phyloP scores from a whole-genome alignment of 805 yeast genomes.

The Starmerella kuoi region DNA sequence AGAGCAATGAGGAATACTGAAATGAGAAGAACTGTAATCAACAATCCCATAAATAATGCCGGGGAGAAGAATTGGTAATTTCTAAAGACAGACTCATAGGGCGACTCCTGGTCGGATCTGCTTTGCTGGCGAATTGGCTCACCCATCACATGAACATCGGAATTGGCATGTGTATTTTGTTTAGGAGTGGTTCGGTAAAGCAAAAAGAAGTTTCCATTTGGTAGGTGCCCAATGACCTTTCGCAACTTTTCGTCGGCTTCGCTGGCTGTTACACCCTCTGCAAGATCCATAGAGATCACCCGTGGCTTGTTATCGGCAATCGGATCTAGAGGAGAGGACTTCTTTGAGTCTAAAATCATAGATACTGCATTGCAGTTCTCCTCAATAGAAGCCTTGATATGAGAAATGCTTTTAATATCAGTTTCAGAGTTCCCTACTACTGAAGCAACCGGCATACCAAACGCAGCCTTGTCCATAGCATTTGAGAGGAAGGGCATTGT shows the following conservation, averaged over 20 bases:
- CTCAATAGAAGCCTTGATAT: constrained; percentile 22
- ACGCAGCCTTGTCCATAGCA: constrained; percentile 21
- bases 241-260: constrained; percentile 23
- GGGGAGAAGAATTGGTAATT: constrained; percentile 62
- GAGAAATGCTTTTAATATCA: background rate
- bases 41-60: constrained; percentile 64
- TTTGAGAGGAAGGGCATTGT: constrained; percentile 24
- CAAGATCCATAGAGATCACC: constrained; percentile 47
- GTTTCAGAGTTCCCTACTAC: constrained; percentile 1
- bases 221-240: constrained; percentile 25
- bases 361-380: constrained; percentile 42
- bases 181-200: constrained; percentile 28
- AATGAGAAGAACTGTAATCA: constrained; percentile 52
- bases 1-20: constrained; percentile 23
- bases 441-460: background rate
- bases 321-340: constrained; percentile 32
- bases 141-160: background rate
- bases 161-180: too few species aligned
- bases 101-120: constrained; percentile 7
- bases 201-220: constrained; percentile 29
- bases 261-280: constrained; percentile 24
- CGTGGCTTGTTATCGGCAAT: constrained; percentile 55
- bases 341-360: constrained; percentile 32
- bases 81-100: constrained; percentile 37
- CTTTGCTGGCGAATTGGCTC: background rate